Evolutionary conservation across 805 yeast genomes (phyloP).

Genomic region (Yamadazyma paraphyllophila): DNA sequence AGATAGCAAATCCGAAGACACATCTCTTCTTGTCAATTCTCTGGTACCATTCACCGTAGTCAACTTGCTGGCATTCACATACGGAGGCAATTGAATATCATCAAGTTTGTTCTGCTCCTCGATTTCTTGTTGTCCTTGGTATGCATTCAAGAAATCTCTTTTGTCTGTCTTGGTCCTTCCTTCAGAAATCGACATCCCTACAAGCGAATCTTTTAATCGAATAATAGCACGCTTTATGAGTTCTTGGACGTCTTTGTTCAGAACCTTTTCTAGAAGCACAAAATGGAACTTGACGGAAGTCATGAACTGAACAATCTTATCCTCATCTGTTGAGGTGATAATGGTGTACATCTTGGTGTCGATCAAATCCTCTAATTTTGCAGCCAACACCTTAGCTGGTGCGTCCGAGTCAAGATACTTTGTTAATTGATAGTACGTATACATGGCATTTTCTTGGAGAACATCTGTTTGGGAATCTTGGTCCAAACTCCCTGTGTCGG

Average conservation of each 20-base stretch:
- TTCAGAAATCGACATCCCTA: slow-evolving; percentile 13
- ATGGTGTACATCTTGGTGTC: slow-evolving; percentile 23
- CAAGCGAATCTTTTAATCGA: slow-evolving; percentile 12
- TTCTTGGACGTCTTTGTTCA: not conserved
- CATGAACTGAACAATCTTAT: slow-evolving; percentile 24
- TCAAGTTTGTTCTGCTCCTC: slow-evolving; percentile 25
- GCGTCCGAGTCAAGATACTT: slow-evolving; percentile 1
- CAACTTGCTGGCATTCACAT: slow-evolving; percentile 32
- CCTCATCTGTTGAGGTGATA: slow-evolving; percentile 31
- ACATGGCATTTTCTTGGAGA: slow-evolving; percentile 5
- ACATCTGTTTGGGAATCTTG: slow-evolving; percentile 7
- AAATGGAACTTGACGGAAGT: slow-evolving; percentile 33
- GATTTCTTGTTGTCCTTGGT: slow-evolving; percentile 7
- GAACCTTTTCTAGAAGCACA: slow-evolving; percentile 16
- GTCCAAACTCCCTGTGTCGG: slow-evolving; percentile 10
- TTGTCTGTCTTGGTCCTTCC: slow-evolving; percentile 5
- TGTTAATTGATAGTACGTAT: not conserved
- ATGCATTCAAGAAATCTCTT: slow-evolving; percentile 7
- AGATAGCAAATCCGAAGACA: not conserved
- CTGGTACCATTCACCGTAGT: slow-evolving; percentile 14
- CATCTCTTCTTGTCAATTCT: not conserved
- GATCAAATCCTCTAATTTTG: slow-evolving; percentile 29
- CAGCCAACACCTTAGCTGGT: slow-evolving; percentile 1
- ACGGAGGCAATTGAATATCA: slow-evolving; percentile 35
- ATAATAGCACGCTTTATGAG: not conserved